Percentiles rank a stretch among this genome's conserved stretches.
Evolutionary conservation across 306 rosid genomes (phyloP).

Genomic region (Mimosa bimucronata): DNA sequence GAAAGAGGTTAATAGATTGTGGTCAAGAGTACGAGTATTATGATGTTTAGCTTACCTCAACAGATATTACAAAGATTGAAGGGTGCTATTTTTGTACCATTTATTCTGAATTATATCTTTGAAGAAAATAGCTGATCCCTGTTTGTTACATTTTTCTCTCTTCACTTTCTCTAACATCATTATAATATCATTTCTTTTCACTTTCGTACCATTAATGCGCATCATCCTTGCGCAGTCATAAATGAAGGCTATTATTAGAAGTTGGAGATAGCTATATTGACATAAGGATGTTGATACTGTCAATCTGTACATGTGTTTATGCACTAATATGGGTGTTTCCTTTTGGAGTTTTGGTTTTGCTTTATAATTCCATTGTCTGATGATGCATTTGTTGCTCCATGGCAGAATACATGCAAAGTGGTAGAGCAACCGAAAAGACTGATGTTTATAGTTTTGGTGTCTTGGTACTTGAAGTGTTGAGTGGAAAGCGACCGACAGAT

Average conservation of each 20-base stretch:
- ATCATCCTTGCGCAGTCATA: not conserved
- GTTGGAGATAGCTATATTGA: not conserved
- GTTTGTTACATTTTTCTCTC: no score
- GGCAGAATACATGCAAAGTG: slow-evolving; percentile 98
- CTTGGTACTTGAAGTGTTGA: slow-evolving; percentile 86
- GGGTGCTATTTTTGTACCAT: not conserved
- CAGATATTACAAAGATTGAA: not conserved
- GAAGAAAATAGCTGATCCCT: not conserved
- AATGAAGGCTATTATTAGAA: not conserved
- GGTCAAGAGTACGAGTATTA: not conserved
- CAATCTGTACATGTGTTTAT: slow-evolving; percentile 5
- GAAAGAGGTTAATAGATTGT: not conserved
- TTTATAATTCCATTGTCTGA: slow-evolving; percentile 29
- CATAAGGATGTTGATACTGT: not conserved
- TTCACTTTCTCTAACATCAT: not conserved
- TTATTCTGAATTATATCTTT: not conserved
- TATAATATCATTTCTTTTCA: not conserved
- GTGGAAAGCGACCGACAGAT: slow-evolving; percentile 97
- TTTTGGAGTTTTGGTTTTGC: slow-evolving; percentile 11
- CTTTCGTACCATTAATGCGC: not conserved
- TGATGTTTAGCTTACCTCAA: not conserved
- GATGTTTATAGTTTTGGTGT: slow-evolving; percentile 45
- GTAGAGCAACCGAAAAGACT: slow-evolving; percentile 96
- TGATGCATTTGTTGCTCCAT: slow-evolving; percentile 36
- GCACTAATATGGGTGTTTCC: no score